A percentile compares a stretch with the other conserved stretches of the same genome.
Evolutionary conservation across 441 rosid species (phyloP).

Genomic region (Brassica balearica): DNA sequence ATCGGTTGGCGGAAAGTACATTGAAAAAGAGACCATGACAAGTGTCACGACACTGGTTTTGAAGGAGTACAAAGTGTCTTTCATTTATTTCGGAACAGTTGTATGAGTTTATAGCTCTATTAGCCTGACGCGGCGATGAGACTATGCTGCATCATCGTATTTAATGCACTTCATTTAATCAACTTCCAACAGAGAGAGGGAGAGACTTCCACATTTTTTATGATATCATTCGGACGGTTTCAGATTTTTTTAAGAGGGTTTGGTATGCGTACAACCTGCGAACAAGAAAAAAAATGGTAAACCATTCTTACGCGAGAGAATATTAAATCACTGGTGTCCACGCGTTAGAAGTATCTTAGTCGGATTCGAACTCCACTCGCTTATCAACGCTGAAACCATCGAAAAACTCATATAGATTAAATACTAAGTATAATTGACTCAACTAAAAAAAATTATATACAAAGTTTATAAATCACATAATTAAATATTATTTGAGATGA

Average conservation of each 20-base stretch:
- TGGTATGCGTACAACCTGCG: conserved; percentile 3
- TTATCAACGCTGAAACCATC: too few species aligned
- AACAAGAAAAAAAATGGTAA: not conserved
- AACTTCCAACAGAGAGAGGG: not conserved
- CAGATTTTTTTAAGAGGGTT: not conserved
- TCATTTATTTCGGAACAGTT: conserved; percentile 29
- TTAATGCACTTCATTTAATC: conserved; percentile 18
- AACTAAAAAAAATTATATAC: not conserved
- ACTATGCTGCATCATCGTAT: not conserved
- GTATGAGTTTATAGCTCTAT: conserved; percentile 13
- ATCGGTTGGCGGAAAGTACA: conserved; percentile 15
- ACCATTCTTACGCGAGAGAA: too few species aligned
- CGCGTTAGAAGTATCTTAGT: too few species aligned
- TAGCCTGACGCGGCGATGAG: conserved; percentile 44
- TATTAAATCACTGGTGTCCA: too few species aligned
- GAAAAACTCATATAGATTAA: not conserved
- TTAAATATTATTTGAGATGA: not conserved
- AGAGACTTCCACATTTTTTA: conserved; percentile 18
- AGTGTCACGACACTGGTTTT: conserved; percentile 9
- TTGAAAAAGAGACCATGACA: conserved; percentile 28
- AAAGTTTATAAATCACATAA: not conserved
- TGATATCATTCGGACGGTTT: conserved; percentile 9
- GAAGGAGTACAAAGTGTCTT: conserved; percentile 12
- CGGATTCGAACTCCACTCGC: too few species aligned
- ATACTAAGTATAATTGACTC: not conserved